Percentiles rank a stretch among this genome's conserved stretches.
Evolutionary conservation across 306 rosid genomes (phyloP).

Genomic region (Pyrus bretschneideri): DNA sequence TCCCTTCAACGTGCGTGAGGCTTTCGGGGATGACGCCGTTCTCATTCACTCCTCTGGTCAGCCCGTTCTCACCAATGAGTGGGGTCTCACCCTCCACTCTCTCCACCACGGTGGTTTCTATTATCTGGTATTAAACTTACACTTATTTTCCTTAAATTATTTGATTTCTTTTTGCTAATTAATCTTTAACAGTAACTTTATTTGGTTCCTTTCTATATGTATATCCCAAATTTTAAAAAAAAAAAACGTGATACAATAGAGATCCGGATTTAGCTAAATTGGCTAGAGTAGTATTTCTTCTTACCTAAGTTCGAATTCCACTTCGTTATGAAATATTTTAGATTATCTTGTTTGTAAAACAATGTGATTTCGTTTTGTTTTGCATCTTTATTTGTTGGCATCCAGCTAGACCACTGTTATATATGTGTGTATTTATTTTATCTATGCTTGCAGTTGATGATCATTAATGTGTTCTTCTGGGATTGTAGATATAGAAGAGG

Average conservation of each 20-base stretch:
- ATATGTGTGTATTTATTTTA: too few species aligned
- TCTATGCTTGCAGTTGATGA: not conserved
- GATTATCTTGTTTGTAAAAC: too few species aligned
- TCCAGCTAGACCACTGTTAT: not conserved
- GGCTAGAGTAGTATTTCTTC: not conserved
- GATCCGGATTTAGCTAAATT: too few species aligned
- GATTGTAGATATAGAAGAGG: slow-evolving; percentile 53
- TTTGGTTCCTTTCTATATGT: not conserved
- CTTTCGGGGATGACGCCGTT: slow-evolving; percentile 75
- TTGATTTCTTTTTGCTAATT: not conserved
- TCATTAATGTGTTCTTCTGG: not conserved
- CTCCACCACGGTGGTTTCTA: slow-evolving; percentile 78
- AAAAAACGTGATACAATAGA: not conserved
- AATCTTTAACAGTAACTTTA: not conserved
- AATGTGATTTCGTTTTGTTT: not conserved
- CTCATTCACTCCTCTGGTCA: slow-evolving; percentile 76
- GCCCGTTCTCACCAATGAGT: slow-evolving; percentile 74
- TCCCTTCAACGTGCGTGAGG: slow-evolving; percentile 73
- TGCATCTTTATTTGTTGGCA: not conserved
- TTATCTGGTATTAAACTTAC: slow-evolving; percentile 42
- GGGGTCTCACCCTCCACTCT: slow-evolving; percentile 83
- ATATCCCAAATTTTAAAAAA: not conserved
- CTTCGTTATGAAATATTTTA: not conserved
- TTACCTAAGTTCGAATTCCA: not conserved
- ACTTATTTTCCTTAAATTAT: not conserved